A percentile compares a stretch with the other conserved stretches of the same genome.
Evolutionary conservation across 805 yeast genomes (phyloP).

Genomic region (Candida michaelii): DNA sequence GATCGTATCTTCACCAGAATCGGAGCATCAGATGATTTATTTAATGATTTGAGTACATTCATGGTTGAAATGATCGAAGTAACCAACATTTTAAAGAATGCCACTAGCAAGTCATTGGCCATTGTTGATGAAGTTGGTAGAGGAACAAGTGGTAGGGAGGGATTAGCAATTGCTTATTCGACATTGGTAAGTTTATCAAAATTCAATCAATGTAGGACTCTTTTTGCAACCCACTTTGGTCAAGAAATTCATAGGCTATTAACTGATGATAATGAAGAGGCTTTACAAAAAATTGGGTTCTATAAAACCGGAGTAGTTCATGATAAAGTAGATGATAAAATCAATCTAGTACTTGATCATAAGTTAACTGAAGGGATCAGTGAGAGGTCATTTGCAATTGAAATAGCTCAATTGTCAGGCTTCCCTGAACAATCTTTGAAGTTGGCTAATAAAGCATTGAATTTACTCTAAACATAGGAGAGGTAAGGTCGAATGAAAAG

Average conservation of each 20-base stretch:
- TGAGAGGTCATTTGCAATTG: conserved; percentile 70
- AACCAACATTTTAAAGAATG: conserved; percentile 52
- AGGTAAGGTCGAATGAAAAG: too few relatives aligned
- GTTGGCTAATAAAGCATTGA: conserved; percentile 39
- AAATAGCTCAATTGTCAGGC: conserved; percentile 77
- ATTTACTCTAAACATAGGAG: background rate
- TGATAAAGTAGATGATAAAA: conserved; percentile 12
- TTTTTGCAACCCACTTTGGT: conserved; percentile 89
- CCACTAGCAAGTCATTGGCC: conserved; percentile 60
- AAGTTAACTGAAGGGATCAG: conserved; percentile 66
- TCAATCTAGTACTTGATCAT: conserved; percentile 51
- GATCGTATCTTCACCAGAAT: conserved; percentile 80
- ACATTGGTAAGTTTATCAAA: conserved; percentile 56
- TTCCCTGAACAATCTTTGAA: conserved; percentile 62
- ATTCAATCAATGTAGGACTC: conserved; percentile 61
- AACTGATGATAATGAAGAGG: conserved; percentile 10
- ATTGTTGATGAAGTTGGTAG: conserved; percentile 79
- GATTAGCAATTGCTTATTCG: conserved; percentile 82
- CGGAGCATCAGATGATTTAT: conserved; percentile 81
- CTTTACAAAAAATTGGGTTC: conserved; percentile 26
- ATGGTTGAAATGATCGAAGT: conserved; percentile 81
- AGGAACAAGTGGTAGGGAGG: conserved; percentile 85
- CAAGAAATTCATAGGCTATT: conserved; percentile 39
- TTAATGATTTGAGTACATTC: conserved; percentile 79
- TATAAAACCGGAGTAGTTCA: conserved; percentile 31